Percentiles rank a stretch among this genome's conserved stretches.
Conservation (phyloP, 208 protist genomes). For the Leishmania martiniquensis region DNA sequence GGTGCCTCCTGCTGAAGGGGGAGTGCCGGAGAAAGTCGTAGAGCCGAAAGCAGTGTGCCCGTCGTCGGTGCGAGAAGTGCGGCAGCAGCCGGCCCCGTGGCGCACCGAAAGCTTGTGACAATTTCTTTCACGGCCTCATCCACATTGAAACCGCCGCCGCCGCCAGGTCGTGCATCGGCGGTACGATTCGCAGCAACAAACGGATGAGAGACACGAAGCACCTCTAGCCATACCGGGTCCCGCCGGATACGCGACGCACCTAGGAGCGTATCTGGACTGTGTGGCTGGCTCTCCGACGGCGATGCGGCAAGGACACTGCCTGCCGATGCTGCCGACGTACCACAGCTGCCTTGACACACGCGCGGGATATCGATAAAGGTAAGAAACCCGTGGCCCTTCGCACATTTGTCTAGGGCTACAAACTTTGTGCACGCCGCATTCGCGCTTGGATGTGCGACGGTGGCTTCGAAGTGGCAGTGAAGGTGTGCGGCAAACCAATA, state of each 20-base stretch:
- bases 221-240: slow-evolving; percentile 69
- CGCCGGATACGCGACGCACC: slow-evolving; percentile 45
- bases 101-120: not conserved
- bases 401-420: slow-evolving; percentile 91
- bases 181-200: slow-evolving; percentile 44
- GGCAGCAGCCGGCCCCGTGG: not conserved
- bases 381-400: slow-evolving; percentile 74
- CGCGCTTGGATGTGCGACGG: slow-evolving; percentile 41
- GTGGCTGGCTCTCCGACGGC: not conserved
- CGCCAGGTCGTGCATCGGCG: not conserved
- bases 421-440: slow-evolving; percentile 42
- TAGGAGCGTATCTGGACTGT: not conserved
- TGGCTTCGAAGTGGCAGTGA: slow-evolving; percentile 88
- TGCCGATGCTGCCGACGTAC: not conserved
- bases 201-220: slow-evolving; percentile 55
- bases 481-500: slow-evolving; percentile 91
- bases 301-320: not conserved
- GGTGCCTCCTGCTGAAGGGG: slow-evolving; percentile 41
- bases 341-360: not conserved
- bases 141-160: slow-evolving; percentile 15
- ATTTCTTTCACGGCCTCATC: not conserved
- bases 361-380: slow-evolving; percentile 76
- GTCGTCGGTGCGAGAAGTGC: slow-evolving; percentile 38
- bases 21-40: slow-evolving; percentile 42
- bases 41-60: slow-evolving; percentile 32